These are phyloP conservation scores for Calocera viscosa DNA, from an alignment of 768 basidiomycete genomes.

Conservation along the genomic window DNA sequence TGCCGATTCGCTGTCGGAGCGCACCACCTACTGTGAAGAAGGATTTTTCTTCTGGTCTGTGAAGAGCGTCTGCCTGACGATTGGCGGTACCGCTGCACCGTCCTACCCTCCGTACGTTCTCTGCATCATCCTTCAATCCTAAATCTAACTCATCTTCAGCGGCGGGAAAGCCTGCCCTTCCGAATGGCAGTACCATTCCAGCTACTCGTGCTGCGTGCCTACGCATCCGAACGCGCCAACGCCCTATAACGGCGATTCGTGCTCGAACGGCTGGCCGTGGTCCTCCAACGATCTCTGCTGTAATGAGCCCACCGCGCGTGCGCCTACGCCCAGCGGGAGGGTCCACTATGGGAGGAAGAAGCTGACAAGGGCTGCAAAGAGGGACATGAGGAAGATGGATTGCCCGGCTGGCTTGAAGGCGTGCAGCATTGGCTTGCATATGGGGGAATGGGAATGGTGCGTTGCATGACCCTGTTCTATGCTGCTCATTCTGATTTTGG, in stretches of 20 bases:
- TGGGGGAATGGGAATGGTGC: neutral
- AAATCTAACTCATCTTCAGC: no score
- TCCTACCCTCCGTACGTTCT: no score
- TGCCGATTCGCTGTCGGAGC: no score
- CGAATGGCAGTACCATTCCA: no score
- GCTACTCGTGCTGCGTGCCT: no score
- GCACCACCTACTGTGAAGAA: no score
- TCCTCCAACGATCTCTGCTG: neutral
- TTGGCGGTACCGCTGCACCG: no score
- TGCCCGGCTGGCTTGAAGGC: neutral
- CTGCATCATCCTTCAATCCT: no score
- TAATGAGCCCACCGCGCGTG: neutral
- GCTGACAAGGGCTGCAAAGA: neutral
- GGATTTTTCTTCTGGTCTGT: no score
- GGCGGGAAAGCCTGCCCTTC: no score
- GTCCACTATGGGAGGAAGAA: neutral
- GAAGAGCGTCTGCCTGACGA: no score
- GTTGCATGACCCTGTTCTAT: neutral
- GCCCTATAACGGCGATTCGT: neutral
- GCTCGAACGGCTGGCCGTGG: neutral
- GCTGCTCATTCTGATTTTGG: neutral
- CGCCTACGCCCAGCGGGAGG: neutral
- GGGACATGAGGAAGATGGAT: neutral
- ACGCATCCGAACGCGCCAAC: no score
- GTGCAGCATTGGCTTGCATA: neutral